Conservation (phyloP, 805 yeast genomes). For the Metschnikowia orientalis region DNA sequence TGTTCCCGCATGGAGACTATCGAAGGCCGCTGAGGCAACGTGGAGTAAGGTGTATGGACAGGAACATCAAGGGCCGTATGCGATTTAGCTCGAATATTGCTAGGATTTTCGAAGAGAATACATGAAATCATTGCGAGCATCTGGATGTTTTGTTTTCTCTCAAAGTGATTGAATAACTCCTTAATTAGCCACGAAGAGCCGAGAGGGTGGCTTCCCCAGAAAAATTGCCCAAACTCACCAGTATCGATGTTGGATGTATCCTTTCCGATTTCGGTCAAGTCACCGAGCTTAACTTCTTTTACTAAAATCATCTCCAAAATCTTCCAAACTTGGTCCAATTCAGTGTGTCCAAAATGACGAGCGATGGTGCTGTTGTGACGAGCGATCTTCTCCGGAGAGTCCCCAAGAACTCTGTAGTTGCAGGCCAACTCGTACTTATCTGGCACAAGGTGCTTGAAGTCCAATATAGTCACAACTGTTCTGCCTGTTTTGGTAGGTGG, state of each 20-base stretch:
- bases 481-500: conserved; percentile 25
- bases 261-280: conserved; percentile 9
- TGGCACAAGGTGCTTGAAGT: conserved; percentile 68
- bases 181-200: conserved; percentile 65
- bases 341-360: conserved; percentile 51
- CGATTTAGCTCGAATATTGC: conserved; percentile 6
- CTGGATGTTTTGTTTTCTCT: conserved; percentile 62
- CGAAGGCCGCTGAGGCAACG: conserved; percentile 26
- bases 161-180: conserved; percentile 61
- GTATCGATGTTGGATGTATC: conserved; percentile 3
- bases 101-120: conserved; percentile 48
- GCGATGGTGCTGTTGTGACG: conserved; percentile 71
- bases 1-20: conserved; percentile 9
- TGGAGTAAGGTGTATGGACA: conserved; percentile 44
- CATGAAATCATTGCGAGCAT: conserved; percentile 90
- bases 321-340: conserved; percentile 73
- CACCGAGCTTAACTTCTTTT: conserved; percentile 27
- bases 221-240: conserved; percentile 31
- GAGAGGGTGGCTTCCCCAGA: conserved; percentile 81
- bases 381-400: conserved; percentile 60
- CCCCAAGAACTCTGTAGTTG: conserved; percentile 63
- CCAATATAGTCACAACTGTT: conserved; percentile 60
- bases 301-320: conserved; percentile 44
- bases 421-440: conserved; percentile 66
- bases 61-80: conserved; percentile 32